Conservation (phyloP, 441 rosid species). For the Manihot esculenta region DNA sequence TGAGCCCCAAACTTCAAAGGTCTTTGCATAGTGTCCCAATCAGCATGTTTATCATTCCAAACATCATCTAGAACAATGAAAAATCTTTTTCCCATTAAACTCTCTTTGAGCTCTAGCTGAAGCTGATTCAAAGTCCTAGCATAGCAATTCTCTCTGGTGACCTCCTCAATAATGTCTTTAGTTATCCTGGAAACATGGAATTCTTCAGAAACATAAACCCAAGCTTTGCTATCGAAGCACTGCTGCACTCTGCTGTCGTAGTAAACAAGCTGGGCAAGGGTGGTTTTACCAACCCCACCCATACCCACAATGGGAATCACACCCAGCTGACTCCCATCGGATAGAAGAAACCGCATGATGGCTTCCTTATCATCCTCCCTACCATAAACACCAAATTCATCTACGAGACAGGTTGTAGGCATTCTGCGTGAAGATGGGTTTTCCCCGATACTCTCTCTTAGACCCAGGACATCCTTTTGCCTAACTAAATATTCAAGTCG, state of each 20-base stretch:
- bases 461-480: not conserved
- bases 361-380: not conserved
- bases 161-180: conserved; percentile 1
- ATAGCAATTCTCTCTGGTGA: not conserved
- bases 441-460: not conserved
- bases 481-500: not conserved
- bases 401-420: not conserved
- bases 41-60: conserved; percentile 18
- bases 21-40: conserved; percentile 19
- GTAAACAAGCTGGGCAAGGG: conserved; percentile 25
- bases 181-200: not conserved
- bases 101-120: conserved; percentile 13
- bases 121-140: conserved; percentile 14
- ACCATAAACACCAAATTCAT: not conserved
- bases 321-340: not conserved
- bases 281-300: conserved; percentile 16
- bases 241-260: conserved; percentile 4
- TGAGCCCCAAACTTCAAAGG: conserved; percentile 5
- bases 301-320: conserved; percentile 29
- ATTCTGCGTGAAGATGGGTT: not conserved
- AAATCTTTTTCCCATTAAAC: conserved; percentile 14
- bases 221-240: conserved; percentile 20
- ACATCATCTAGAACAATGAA: conserved; percentile 33
- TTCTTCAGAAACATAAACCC: conserved; percentile 20
- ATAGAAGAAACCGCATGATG: not conserved